Percentiles rank a stretch among this genome's conserved stretches.
Evolutionary conservation across 2,329 filamentous ascomycete genomes (phyloP).

Genomic region (Fusarium odoratissimum): DNA sequence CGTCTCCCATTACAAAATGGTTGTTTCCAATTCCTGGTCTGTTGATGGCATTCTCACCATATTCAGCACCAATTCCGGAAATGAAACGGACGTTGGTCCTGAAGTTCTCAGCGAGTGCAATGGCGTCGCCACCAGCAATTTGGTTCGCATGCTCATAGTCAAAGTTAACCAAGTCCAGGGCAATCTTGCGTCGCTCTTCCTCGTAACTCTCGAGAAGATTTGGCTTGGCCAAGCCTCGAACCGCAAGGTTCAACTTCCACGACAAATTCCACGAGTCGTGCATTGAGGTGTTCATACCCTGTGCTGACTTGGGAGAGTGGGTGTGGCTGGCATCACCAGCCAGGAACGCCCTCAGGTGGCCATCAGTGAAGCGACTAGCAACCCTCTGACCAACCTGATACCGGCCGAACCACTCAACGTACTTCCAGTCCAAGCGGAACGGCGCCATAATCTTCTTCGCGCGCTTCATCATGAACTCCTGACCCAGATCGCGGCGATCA

Average conservation of each 20-base stretch:
- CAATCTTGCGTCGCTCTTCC: slow-evolving; percentile 71
- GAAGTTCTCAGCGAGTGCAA: slow-evolving; percentile 75
- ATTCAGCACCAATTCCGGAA: slow-evolving; percentile 75
- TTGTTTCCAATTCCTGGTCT: slow-evolving; percentile 51
- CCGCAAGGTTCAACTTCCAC: slow-evolving; percentile 64
- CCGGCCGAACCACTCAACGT: slow-evolving; percentile 77
- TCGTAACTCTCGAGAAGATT: slow-evolving; percentile 71
- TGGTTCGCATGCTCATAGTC: slow-evolving; percentile 69
- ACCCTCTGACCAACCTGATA: slow-evolving; percentile 79
- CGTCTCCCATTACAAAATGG: slow-evolving; percentile 59
- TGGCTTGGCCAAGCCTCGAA: slow-evolving; percentile 66
- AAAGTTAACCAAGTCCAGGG: slow-evolving; percentile 68
- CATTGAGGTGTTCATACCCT: slow-evolving; percentile 73
- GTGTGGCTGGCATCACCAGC: slow-evolving; percentile 79
- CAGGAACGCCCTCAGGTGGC: slow-evolving; percentile 72
- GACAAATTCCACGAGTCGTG: slow-evolving; percentile 71
- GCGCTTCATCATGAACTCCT: slow-evolving; percentile 77
- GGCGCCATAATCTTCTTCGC: slow-evolving; percentile 71
- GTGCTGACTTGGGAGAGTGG: slow-evolving; percentile 77
- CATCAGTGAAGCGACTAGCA: slow-evolving; percentile 75
- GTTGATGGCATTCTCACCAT: slow-evolving; percentile 64
- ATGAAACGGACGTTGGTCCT: slow-evolving; percentile 78
- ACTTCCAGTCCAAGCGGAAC: slow-evolving; percentile 67
- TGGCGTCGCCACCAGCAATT: slow-evolving; percentile 70
- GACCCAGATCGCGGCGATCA: slow-evolving; percentile 57